Evolutionary conservation across 805 yeast species (phyloP).

Genomic region (Monosporozyma servazzii): DNA sequence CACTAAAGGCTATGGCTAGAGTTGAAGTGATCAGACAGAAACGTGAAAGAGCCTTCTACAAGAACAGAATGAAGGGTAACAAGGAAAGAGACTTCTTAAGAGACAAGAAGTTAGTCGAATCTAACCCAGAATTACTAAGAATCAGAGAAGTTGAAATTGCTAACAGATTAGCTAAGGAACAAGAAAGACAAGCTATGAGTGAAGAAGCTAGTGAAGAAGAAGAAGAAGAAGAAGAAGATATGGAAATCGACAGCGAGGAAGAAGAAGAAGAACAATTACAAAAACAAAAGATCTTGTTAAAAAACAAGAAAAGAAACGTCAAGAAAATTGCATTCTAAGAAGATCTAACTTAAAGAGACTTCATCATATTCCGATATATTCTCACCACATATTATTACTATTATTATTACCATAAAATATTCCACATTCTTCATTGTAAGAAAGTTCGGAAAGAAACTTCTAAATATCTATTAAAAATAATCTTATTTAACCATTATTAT

Average conservation of each 20-base stretch:
- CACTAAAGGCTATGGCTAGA: constrained; percentile 90
- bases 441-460: neutral
- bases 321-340: constrained; percentile 33
- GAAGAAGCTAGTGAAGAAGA: constrained; percentile 37
- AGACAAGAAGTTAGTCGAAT: constrained; percentile 82
- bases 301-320: constrained; percentile 37
- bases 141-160: constrained; percentile 90
- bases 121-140: constrained; percentile 79
- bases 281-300: constrained; percentile 53
- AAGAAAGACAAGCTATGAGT: constrained; percentile 45
- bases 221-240: constrained; percentile 37
- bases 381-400: neutral
- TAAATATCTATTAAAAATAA: neutral
- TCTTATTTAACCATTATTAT: neutral
- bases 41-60: constrained; percentile 97
- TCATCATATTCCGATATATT: neutral
- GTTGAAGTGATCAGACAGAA: constrained; percentile 91
- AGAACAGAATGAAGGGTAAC: constrained; percentile 98
- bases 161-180: constrained; percentile 61
- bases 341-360: neutral
- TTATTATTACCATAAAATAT: neutral
- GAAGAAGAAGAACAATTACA: constrained; percentile 40
- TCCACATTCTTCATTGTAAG: neutral
- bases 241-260: constrained; percentile 42
- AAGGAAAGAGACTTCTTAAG: constrained; percentile 74